Percentiles rank a stretch among this genome's conserved stretches.
phyloP scores from a whole-genome alignment of 495 filamentous ascomycete genomes.

The Sphaerosporella brunnea region DNA sequence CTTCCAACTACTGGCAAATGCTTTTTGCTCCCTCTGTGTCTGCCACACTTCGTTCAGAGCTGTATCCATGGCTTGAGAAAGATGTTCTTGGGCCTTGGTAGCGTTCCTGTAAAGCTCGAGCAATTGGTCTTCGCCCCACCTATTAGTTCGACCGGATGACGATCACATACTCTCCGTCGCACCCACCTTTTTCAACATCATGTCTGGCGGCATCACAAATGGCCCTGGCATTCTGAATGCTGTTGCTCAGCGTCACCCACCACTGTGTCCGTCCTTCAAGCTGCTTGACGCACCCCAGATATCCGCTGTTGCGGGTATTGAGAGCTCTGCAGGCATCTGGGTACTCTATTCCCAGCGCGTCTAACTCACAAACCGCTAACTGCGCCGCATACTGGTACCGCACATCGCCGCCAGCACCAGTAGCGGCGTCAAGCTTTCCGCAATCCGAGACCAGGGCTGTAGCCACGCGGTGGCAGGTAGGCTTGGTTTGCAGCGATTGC shows the following conservation, averaged over 20 bases:
- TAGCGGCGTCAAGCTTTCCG: constrained; percentile 7
- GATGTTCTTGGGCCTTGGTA: constrained; percentile 16
- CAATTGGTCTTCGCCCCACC: constrained; percentile 13
- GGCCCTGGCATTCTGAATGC: constrained; percentile 19
- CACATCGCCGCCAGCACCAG: constrained; percentile 8
- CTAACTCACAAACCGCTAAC: constrained; percentile 24
- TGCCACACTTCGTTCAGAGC: constrained; percentile 13
- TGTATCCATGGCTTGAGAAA: constrained; percentile 10
- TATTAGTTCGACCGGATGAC: no score
- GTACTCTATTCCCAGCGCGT: constrained; percentile 21
- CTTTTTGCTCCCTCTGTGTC: constrained; percentile 9
- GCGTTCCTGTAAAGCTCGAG: constrained; percentile 21
- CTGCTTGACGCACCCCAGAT: constrained; percentile 17
- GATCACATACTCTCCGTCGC: no score
- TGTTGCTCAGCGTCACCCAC: constrained; percentile 26
- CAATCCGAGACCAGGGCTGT: constrained; percentile 19
- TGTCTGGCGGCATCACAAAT: constrained; percentile 21
- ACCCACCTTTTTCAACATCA: constrained; percentile 22
- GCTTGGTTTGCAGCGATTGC: constrained; percentile 14
- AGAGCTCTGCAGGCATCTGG: constrained; percentile 15
- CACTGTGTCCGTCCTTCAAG: constrained; percentile 22
- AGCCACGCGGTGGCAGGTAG: constrained; percentile 20
- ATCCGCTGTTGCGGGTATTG: constrained; percentile 3
- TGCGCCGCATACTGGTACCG: constrained; percentile 17
- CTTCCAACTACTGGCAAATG: constrained; percentile 11